Percentiles rank a stretch among this genome's conserved stretches.
These are phyloP conservation scores for Microbotryomycetes sp. DNA, from an alignment of 1,284 basidiomycete species.

Conservation along the genomic window DNA sequence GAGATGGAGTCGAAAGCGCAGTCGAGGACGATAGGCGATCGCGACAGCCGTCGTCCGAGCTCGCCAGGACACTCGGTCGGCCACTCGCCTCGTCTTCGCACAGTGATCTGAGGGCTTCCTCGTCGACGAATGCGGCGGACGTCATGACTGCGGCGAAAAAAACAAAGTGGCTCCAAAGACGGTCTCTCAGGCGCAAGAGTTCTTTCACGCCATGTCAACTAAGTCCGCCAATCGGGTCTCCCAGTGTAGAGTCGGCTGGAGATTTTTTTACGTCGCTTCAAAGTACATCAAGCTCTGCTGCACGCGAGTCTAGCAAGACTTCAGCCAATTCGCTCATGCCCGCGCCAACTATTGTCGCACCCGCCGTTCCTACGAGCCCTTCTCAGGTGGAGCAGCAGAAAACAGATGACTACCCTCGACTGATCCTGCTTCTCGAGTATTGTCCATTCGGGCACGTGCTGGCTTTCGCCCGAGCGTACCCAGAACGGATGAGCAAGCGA, in stretches of 20 bases:
- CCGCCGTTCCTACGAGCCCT: not conserved
- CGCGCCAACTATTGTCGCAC: not conserved
- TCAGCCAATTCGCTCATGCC: not conserved
- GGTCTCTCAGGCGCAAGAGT: not conserved
- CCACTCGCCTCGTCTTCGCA: not conserved
- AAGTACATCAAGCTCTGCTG: not conserved
- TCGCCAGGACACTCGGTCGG: not conserved
- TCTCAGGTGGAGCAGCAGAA: not conserved
- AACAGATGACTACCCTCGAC: slow-evolving; percentile 22
- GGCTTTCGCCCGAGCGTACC: slow-evolving; percentile 40
- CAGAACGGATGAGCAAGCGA: slow-evolving; percentile 37
- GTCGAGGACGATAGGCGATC: not conserved
- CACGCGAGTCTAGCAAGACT: not conserved
- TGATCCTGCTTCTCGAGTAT: slow-evolving; percentile 44
- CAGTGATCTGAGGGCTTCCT: not conserved
- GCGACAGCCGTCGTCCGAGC: not conserved
- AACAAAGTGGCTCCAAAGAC: not conserved
- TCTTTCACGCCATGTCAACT: not conserved
- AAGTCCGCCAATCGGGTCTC: not conserved
- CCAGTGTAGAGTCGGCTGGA: not conserved
- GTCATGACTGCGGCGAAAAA: not conserved
- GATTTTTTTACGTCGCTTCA: not conserved
- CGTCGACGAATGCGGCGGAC: not conserved
- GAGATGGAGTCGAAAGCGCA: slow-evolving; percentile 18
- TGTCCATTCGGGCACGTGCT: slow-evolving; percentile 42